Evolutionary conservation across 495 filamentous ascomycete species (phyloP).

Genomic region (Lasiosphaeris hirsuta): DNA sequence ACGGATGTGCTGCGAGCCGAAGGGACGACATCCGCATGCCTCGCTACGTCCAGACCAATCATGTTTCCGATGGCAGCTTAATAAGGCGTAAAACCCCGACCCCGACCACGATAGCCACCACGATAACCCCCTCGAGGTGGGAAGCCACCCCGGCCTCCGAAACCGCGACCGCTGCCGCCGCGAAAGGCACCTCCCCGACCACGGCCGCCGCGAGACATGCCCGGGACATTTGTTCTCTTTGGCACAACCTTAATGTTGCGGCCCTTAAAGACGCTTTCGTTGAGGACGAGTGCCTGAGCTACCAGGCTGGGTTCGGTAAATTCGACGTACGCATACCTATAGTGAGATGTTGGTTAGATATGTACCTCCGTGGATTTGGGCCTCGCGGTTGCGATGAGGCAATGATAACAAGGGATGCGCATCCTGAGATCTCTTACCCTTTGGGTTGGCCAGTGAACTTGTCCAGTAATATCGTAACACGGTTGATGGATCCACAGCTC

Average conservation of each 20-base stretch:
- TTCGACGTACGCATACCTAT: slow-evolving; percentile 97
- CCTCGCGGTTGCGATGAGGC: no score
- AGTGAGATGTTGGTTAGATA: slow-evolving; percentile 12
- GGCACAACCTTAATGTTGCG: slow-evolving; percentile 96
- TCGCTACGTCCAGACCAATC: not conserved
- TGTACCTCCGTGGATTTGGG: not conserved
- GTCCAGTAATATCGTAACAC: slow-evolving; percentile 95
- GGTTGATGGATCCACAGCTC: slow-evolving; percentile 95
- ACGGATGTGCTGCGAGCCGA: not conserved
- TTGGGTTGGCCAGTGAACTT: slow-evolving; percentile 98
- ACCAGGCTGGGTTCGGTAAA: slow-evolving; percentile 94
- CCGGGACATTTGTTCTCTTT: slow-evolving; percentile 95
- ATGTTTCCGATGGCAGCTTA: slow-evolving; percentile 31
- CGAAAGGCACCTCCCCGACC: slow-evolving; percentile 55
- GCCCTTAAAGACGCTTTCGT: slow-evolving; percentile 94
- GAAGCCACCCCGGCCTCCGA: slow-evolving; percentile 56
- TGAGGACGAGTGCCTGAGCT: slow-evolving; percentile 87
- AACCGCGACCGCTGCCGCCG: slow-evolving; percentile 58
- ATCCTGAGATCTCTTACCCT: slow-evolving; percentile 59
- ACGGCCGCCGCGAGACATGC: slow-evolving; percentile 77
- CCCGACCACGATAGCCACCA: slow-evolving; percentile 74
- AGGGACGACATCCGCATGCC: not conserved
- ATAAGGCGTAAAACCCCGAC: slow-evolving; percentile 79
- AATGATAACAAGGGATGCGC: not conserved
- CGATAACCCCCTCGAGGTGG: slow-evolving; percentile 71